Evolutionary conservation across 1,139 yeast species (phyloP).

Genomic region (Saccharomyces hybrid): DNA sequence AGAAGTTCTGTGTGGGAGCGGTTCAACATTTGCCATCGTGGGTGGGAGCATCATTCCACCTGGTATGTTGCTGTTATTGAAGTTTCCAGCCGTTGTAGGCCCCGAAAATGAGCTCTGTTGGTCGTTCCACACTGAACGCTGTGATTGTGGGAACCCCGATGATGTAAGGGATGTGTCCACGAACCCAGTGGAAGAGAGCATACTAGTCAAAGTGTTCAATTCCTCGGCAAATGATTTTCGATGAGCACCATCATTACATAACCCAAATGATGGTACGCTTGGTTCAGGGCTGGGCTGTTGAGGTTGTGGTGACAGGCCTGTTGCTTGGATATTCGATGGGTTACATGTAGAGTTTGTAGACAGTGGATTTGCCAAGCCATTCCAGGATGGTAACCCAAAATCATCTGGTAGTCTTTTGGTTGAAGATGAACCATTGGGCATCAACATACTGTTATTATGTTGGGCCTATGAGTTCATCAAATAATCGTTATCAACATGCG

Average conservation of each 20-base stretch:
- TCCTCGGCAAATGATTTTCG: conserved; percentile 23
- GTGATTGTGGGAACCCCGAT: conserved; percentile 3
- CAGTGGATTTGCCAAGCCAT: not conserved
- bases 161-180: conserved; percentile 11
- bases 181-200: conserved; percentile 22
- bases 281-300: not conserved
- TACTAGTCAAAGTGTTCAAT: conserved; percentile 23
- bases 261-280: conserved; percentile 1
- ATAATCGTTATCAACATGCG: not conserved
- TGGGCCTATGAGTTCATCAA: not conserved
- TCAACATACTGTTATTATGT: not conserved
- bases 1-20: conserved; percentile 16
- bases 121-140: conserved; percentile 17
- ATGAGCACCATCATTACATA: not conserved
- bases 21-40: not conserved
- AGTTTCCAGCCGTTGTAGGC: not conserved
- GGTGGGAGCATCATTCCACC: not conserved
- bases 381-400: conserved; percentile 5
- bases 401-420: not conserved
- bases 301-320: not conserved
- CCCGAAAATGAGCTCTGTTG: conserved; percentile 4
- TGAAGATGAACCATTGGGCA: conserved; percentile 3
- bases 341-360: not conserved
- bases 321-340: not conserved
- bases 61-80: not conserved